Evolutionary conservation across 2,329 filamentous ascomycete genomes (phyloP), one percentile per base, ranked within the genome.

Genomic region (Ophiostoma australiae): DNA sequence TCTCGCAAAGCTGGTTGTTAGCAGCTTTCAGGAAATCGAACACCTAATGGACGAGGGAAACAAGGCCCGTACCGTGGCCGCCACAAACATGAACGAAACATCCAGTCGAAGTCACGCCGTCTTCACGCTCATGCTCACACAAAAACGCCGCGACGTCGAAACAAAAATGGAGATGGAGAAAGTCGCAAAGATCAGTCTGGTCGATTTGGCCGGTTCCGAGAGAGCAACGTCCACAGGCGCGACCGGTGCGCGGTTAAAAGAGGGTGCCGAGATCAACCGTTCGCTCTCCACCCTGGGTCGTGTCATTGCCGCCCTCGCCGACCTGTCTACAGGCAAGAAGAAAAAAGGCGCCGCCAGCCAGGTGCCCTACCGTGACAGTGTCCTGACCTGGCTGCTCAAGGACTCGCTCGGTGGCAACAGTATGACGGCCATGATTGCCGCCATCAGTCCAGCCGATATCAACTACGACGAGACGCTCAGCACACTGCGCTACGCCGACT

Each of bases 71-170:
- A 99, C 95, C 0, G 95, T 99, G 55, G 95, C 95, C 3, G 95
- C 95, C 8, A 99, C 95, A 55, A 99, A 98, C 86, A 99, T 99
- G 95, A 99, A 99, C 84, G 95, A 98, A 81, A 99, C 96, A 0
- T 97, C 93, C 72, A 97, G 93, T 86, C 90, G 95, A 84, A 98
- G 94, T 79, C 95, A 99, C 80, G 95, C 95, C 58, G 96, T 99
- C 69, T 99, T 99, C 79, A 99, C 96, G 27, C 84, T 99, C 70
- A 98, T 94, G 77, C 84, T 99, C 67, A 97, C 93, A 0, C 95
- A 99, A 80, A 98, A 97, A 80, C 89, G 92, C 73, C 91, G 91
- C 78, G 95, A 99, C 78, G 83, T 87, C 1, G 93, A 97, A 79
- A 97, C 95, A 0, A 96, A 93, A 75, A 96, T 99, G 94, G 93